Evolutionary conservation across 2,329 filamentous ascomycete genomes (phyloP).

Genomic region (Apiospora koreana): DNA sequence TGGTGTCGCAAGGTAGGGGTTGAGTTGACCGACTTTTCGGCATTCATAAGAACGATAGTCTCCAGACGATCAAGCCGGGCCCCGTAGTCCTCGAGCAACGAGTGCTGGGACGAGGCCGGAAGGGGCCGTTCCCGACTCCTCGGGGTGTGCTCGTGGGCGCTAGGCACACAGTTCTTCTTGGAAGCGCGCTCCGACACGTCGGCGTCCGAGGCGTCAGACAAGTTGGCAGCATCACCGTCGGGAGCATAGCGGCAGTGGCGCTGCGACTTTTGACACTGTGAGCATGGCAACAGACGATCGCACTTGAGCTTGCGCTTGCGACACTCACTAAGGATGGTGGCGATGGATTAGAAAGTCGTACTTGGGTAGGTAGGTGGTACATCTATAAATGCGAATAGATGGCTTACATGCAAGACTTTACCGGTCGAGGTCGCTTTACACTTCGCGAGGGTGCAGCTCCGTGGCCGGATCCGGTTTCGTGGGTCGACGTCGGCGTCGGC

Average conservation of each 20-base stretch:
- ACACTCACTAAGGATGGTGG: conserved; percentile 39
- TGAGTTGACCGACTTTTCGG: conserved; percentile 27
- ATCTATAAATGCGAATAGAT: background rate
- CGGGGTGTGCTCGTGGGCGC: conserved; percentile 13
- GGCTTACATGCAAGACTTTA: conserved; percentile 51
- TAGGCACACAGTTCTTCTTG: conserved; percentile 24
- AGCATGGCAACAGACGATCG: conserved; percentile 57
- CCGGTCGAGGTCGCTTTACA: conserved; percentile 55
- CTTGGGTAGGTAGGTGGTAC: background rate
- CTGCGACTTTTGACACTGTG: conserved; percentile 59
- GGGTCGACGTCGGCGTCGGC: conserved; percentile 14
- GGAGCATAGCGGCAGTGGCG: conserved; percentile 54
- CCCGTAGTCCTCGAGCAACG: conserved; percentile 49
- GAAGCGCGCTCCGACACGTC: conserved; percentile 26
- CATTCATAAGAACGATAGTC: conserved; percentile 46
- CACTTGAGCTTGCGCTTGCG: conserved; percentile 59
- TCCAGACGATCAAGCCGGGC: conserved; percentile 56
- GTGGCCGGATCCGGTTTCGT: conserved; percentile 13
- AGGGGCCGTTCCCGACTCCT: conserved; percentile 31
- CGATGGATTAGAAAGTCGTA: conserved; percentile 2
- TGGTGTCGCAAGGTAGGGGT: conserved; percentile 23
- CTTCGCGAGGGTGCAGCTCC: conserved; percentile 35
- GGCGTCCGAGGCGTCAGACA: conserved; percentile 51
- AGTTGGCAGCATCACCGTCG: conserved; percentile 46
- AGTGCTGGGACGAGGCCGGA: conserved; percentile 24